Conservation (phyloP, 23 red algal species). For the Gracilaria domingensis region DNA sequence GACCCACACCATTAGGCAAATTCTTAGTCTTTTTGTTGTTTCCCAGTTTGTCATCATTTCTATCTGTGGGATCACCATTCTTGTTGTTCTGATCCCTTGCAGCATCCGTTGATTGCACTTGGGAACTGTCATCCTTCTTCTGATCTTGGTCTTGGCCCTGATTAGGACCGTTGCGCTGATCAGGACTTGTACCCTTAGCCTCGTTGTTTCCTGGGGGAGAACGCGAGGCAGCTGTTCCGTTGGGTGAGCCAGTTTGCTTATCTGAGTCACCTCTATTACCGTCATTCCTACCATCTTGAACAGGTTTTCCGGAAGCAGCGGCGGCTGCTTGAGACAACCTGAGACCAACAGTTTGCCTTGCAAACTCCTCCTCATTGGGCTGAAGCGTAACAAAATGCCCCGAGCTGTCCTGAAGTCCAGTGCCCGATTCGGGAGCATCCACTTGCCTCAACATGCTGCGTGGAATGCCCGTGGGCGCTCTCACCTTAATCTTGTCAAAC, state of each 20-base stretch:
- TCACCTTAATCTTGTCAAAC: constrained; percentile 91
- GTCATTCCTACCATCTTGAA: constrained; percentile 8
- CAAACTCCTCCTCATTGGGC: constrained; percentile 96
- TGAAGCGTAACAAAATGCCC: constrained; percentile 92
- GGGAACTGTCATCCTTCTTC: neutral
- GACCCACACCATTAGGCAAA: constrained; percentile 8
- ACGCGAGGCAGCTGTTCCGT: neutral
- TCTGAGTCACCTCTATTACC: neutral
- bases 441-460: constrained; percentile 93
- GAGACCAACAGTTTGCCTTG: constrained; percentile 81
- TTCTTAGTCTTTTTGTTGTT: constrained; percentile 3
- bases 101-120: neutral
- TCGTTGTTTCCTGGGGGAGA: neutral
- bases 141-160: neutral
- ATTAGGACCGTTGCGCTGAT: neutral
- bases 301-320: constrained; percentile 36
- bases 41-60: neutral
- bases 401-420: constrained; percentile 76
- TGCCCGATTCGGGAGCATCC: constrained; percentile 86
- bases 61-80: neutral
- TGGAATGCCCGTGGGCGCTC: constrained; percentile 97
- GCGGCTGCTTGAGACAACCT: constrained; percentile 63
- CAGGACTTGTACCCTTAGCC: neutral
- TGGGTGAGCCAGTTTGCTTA: neutral
- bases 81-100: neutral